Evolutionary conservation across 179 eudicot species (phyloP).

Genomic region (Drosera spatulata): DNA sequence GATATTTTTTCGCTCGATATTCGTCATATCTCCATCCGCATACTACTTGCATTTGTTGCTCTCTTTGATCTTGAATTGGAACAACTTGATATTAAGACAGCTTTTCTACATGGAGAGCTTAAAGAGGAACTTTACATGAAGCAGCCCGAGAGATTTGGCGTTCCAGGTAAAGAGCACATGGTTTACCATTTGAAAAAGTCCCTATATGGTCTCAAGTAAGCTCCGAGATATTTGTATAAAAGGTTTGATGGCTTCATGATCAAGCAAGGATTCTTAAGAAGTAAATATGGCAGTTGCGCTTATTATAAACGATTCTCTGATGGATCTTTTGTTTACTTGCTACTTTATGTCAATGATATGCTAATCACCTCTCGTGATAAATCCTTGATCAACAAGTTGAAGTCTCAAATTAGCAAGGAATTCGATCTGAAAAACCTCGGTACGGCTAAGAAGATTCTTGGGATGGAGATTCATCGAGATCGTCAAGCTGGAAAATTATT

Average conservation of each 20-base stretch:
- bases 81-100: background rate
- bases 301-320: no score
- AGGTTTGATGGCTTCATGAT: background rate
- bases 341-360: slow-evolving; percentile 1
- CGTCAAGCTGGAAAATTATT: background rate
- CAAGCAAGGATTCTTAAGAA: background rate
- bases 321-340: background rate
- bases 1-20: background rate
- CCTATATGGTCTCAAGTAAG: no score
- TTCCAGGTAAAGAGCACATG: no score
- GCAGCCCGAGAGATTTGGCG: no score
- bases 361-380: background rate
- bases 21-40: background rate
- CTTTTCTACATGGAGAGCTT: no score
- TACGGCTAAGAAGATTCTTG: no score
- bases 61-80: background rate
- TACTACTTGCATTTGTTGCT: background rate
- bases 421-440: background rate
- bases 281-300: background rate
- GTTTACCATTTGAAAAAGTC: no score
- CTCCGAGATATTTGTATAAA: no score
- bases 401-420: no score
- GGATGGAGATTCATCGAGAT: no score
- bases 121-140: no score
- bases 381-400: background rate